phyloP scores from a whole-genome alignment of 2,329 filamentous ascomycete genomes.

The Magnaporthiopsis poae region DNA sequence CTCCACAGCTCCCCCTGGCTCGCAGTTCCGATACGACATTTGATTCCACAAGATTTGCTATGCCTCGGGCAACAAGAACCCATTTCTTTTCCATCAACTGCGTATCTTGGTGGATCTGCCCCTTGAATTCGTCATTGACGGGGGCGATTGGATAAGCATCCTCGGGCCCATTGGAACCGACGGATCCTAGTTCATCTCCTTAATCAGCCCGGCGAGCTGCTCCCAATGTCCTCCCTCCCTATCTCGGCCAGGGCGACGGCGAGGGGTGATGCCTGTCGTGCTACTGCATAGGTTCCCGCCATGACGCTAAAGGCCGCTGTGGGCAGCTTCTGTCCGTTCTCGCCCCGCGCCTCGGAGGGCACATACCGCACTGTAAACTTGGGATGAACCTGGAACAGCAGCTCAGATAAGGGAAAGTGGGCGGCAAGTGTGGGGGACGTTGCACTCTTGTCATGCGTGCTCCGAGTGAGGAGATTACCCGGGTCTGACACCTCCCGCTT shows the following conservation, averaged over 20 bases:
- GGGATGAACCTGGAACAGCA: neutral
- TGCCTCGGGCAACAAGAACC: neutral
- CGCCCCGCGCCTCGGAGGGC: neutral
- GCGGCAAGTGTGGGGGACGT: neutral
- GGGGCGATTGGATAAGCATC: no score
- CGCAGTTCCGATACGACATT: neutral
- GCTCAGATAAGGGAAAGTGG: neutral
- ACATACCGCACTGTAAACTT: neutral
- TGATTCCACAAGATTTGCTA: neutral
- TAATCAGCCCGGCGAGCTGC: neutral
- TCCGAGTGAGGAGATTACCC: neutral
- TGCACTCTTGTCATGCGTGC: neutral
- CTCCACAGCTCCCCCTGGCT: neutral
- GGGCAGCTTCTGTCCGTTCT: no score
- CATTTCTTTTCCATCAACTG: neutral
- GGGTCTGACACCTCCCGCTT: neutral
- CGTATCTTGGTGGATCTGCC: no score
- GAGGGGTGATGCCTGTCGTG: neutral
- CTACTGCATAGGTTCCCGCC: no score
- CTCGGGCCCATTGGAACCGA: no score
- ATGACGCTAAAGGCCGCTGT: neutral
- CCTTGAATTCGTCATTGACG: no score
- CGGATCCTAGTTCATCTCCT: neutral
- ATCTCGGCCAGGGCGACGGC: neutral
- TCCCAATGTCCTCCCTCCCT: neutral